Percentiles rank a stretch among this genome's conserved stretches.
phyloP scores from a whole-genome alignment of 2,329 filamentous ascomycete species.

The Sporothrix curviconia region DNA sequence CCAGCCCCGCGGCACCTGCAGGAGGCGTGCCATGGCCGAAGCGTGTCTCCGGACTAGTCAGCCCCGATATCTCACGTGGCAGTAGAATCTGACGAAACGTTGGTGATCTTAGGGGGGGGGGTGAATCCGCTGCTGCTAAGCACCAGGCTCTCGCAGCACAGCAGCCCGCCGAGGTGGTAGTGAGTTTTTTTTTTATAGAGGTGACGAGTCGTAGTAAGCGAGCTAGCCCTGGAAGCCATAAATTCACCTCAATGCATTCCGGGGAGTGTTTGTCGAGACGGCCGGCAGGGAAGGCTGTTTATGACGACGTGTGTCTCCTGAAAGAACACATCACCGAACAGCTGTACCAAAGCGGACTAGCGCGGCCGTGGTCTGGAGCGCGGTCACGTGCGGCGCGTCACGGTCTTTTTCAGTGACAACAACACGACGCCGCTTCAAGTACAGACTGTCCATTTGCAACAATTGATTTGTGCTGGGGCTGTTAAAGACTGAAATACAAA shows the following conservation, averaged over 20 bases:
- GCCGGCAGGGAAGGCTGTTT: neutral
- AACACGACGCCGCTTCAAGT: too few relatives aligned
- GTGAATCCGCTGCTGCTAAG: constrained; percentile 1
- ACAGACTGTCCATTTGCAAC: too few relatives aligned
- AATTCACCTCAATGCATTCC: constrained; percentile 10
- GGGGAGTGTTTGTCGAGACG: neutral
- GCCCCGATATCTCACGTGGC: neutral
- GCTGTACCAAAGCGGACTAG: constrained; percentile 18
- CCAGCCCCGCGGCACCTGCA: constrained; percentile 39
- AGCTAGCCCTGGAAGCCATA: constrained; percentile 3
- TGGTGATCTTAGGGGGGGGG: too few relatives aligned
- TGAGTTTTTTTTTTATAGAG: too few relatives aligned
- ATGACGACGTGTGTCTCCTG: neutral
- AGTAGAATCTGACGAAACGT: too few relatives aligned
- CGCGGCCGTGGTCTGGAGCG: neutral
- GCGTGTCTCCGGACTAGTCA: too few relatives aligned
- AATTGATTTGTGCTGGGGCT: too few relatives aligned
- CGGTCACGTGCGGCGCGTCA: neutral
- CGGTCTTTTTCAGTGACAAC: too few relatives aligned
- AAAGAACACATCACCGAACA: constrained; percentile 16
- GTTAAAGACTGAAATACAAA: too few relatives aligned
- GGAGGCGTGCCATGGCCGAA: constrained; percentile 30
- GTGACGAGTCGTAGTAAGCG: too few relatives aligned
- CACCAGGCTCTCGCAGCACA: constrained; percentile 10
- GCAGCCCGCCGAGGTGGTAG: too few relatives aligned